Base-by-base conservation (phyloP, 345 rosid genomes). In the Ricinus communis region DNA sequence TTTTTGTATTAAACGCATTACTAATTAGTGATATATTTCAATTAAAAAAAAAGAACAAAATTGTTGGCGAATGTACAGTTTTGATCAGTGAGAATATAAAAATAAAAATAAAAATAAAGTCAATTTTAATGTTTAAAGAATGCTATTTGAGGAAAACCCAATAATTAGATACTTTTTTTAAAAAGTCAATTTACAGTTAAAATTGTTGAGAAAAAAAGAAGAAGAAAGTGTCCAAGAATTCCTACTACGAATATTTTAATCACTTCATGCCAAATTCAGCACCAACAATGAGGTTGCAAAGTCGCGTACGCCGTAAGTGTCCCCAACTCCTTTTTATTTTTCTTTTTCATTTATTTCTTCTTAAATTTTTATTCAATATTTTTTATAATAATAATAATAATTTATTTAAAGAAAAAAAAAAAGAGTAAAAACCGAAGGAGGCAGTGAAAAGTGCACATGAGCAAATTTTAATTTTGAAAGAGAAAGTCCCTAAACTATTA, bases 361-460 rank as follows among this genome's bases (percentile, higher is more conserved):
- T 33, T 33, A 33, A 33, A 2, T 33, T 33, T 33, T 6, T 33
- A 33, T 33, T 33, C 38, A 33, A 33, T n/a, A n/a, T n/a, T n/a
- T n/a, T n/a, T n/a, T n/a, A n/a, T n/a, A n/a, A n/a, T n/a, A n/a
- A n/a, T 33, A 33, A 33, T 33, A 33, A 33, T 33, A 33, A 33
- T 2, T 2, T 33, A 33, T 33, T 33, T 33, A 33, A 2, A 33
- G 1, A 33, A 9, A 71, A 51, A 62, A 56, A 28, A 27, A 13
- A 25, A 14, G 5, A 53, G 59, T 50, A 54, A 45, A 63, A 30
- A 30, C 71, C 45, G 61, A 50, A 52, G 59, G 45, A 59, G 27
- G 27, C 4, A 24, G 31, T 8, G n/a, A 41, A 36, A 31, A n/a
- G 38, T 33, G 46, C 58, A 62, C 46, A 46, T 47, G 22, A 57